These are phyloP conservation scores for Imleria badia DNA, from an alignment of 768 basidiomycete species.

Conservation along the genomic window DNA sequence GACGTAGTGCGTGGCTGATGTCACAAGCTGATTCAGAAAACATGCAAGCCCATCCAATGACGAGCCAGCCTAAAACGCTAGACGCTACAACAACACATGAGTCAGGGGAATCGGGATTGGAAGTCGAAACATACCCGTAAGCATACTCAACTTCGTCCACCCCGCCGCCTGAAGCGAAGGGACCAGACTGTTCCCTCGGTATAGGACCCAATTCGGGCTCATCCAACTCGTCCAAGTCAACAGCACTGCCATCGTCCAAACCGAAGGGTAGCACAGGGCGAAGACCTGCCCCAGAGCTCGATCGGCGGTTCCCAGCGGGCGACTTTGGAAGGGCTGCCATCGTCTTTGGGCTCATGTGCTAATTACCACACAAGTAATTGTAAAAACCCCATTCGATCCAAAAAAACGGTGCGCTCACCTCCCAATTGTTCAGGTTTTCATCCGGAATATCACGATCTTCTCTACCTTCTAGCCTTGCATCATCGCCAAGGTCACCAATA, in stretches of 20 bases:
- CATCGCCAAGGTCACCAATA: slow-evolving; percentile 86
- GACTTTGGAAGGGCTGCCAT: slow-evolving; percentile 93
- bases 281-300: slow-evolving; percentile 80
- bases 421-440: slow-evolving; percentile 94
- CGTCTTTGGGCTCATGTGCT: slow-evolving; percentile 97
- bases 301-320: slow-evolving; percentile 77
- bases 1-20: not conserved
- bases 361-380: not conserved
- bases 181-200: slow-evolving; percentile 68
- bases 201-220: slow-evolving; percentile 72
- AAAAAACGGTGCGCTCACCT: slow-evolving; percentile 54
- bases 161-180: slow-evolving; percentile 77
- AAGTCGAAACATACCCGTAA: slow-evolving; percentile 60
- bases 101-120: not conserved
- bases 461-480: slow-evolving; percentile 62
- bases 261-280: slow-evolving; percentile 80
- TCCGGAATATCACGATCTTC: slow-evolving; percentile 64
- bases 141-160: slow-evolving; percentile 91
- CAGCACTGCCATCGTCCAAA: slow-evolving; percentile 71
- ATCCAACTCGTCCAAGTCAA: slow-evolving; percentile 73
- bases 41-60: not conserved
- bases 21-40: not conserved
- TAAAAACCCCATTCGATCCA: not conserved
- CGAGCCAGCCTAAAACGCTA: slow-evolving; percentile 1
- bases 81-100: slow-evolving; percentile 23